Evolutionary conservation across 2,329 filamentous ascomycete genomes (phyloP).

Genomic region (Stemphylium lycopersici): DNA sequence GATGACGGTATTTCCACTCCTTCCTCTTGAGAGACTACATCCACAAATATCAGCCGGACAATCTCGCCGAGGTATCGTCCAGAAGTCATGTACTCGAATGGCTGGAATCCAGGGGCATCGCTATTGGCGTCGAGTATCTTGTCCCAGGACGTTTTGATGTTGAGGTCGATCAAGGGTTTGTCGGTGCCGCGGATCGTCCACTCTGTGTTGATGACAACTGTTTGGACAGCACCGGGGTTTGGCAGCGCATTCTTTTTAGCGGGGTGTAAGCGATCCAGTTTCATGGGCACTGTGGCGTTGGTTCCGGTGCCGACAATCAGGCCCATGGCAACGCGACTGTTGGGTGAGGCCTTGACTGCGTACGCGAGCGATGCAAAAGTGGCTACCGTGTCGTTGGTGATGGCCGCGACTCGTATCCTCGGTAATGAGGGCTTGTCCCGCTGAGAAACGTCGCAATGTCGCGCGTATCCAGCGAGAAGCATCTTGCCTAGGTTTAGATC

Average conservation of each 20-base stretch:
- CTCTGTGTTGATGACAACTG: conserved; percentile 81
- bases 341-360: conserved; percentile 65
- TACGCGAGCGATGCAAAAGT: conserved; percentile 80
- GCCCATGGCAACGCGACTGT: conserved; percentile 75
- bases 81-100: conserved; percentile 83
- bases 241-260: conserved; percentile 61
- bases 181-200: conserved; percentile 81
- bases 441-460: conserved; percentile 54
- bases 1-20: conserved; percentile 59
- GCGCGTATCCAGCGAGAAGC: conserved; percentile 64
- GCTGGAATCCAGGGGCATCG: conserved; percentile 77
- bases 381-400: conserved; percentile 81
- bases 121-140: conserved; percentile 68
- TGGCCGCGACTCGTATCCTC: conserved; percentile 72
- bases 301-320: conserved; percentile 82
- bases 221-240: conserved; percentile 54
- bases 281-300: conserved; percentile 79
- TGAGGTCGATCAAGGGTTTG: conserved; percentile 66
- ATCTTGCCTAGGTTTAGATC: conserved; percentile 66
- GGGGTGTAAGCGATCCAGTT: conserved; percentile 65
- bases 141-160: conserved; percentile 75
- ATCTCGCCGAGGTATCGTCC: conserved; percentile 80
- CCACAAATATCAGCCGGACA: conserved; percentile 71
- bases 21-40: conserved; percentile 61
- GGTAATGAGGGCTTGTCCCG: conserved; percentile 53